Conservation (phyloP, 495 filamentous ascomycete genomes). For the Aspergillus indologenus region DNA sequence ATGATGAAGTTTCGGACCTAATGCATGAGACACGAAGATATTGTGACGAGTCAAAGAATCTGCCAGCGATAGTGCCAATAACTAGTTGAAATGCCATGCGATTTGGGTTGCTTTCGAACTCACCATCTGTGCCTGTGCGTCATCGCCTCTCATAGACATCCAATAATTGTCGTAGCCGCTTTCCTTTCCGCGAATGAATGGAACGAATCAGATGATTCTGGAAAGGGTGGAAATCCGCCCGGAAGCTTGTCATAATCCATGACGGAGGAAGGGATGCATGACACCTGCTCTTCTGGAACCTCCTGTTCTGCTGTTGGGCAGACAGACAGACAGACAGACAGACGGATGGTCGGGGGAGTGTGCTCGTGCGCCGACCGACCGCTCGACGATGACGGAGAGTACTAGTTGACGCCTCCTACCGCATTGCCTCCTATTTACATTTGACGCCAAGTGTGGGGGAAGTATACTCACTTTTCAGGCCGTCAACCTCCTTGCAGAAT, state of each 20-base stretch:
- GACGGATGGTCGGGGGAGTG: not conserved
- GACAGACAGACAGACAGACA: not conserved
- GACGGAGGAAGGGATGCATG: not conserved
- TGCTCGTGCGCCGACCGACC: not conserved
- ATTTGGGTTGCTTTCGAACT: conserved; percentile 2
- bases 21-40: conserved; percentile 27
- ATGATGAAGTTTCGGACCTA: conserved; percentile 27
- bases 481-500: not conserved
- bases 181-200: no score
- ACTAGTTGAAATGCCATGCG: conserved; percentile 17
- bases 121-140: conserved; percentile 3
- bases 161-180: no score
- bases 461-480: not conserved
- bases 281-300: not conserved
- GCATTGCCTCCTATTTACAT: not conserved
- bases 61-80: conserved; percentile 1
- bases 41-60: conserved; percentile 20
- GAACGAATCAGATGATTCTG: not conserved
- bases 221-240: not conserved
- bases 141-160: not conserved
- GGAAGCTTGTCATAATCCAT: not conserved
- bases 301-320: not conserved
- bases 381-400: not conserved
- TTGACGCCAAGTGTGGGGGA: not conserved
- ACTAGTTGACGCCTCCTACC: not conserved